Evolutionary conservation across 108 stramenopile species (phyloP), one percentile per base, ranked within the genome.

Genomic region (Pseudonitzschia multiseries): DNA sequence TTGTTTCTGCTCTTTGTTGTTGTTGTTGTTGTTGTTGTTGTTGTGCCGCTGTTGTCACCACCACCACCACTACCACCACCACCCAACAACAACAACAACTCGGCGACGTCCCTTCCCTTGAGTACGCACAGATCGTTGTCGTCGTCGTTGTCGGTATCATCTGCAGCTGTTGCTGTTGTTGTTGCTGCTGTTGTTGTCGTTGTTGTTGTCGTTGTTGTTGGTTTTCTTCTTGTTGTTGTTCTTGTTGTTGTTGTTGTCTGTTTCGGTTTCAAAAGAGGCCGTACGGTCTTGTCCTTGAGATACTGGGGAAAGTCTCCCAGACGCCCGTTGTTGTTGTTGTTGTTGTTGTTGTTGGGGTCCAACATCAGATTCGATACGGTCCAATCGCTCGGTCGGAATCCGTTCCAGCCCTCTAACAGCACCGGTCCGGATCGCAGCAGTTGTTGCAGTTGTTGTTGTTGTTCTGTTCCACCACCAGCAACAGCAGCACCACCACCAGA

Each of bases 231-330:
- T 36, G 4, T 2, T 36, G 65, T 65, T 44, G 41, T n/a, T n/a
- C n/a, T n/a, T 4, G 24, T 73, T 22, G 6, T 57, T 57, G 2
- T 36, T 6, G 2, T 2, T 36, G 36, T 36, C 36, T 36, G 36
- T 36, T 2, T 36, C 36, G 36, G 36, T 36, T 36, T 36, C 36
- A 6, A 36, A 2, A 73, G 53, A 32, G 79, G 82, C 64, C 79
- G 79, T 0, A 83, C 82, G 31, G 61, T 68, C n/a, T 36, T 24
- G 29, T 76, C 74, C 71, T 83, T 83, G 36, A 78, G 63, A 52
- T 83, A 83, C 72, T 83, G 82, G 13, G 61, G 29, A 70, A 72
- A 59, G 4, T 43, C 18, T 32, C 82, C 79, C 41, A 59, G 62
- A 6, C 57, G 75, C 26, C 32, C 12, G 36, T 36, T 2, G 36